Evolutionary conservation across 116 monocot species (phyloP), one percentile per base, ranked within the genome.

Genomic region (Posidonia oceanica): DNA sequence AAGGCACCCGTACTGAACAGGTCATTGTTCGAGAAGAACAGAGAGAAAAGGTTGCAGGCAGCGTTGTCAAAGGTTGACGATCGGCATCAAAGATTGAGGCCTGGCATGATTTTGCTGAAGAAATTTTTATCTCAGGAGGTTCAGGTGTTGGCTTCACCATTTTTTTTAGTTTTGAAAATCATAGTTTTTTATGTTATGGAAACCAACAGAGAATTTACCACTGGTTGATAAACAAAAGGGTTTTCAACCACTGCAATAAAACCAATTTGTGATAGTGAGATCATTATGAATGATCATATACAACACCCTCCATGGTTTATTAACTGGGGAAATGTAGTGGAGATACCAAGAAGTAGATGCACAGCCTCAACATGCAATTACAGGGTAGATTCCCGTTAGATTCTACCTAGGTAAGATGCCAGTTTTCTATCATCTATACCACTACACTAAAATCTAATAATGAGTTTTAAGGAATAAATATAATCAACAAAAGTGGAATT

Each of bases 101-200:
- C 75, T 70, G 88, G 88, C 53, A 85, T 88, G 85, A 54, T 88
- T 48, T 73, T 88, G 16, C 63, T 88, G 36, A 85, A 88, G 63
- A 74, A 69, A 1, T 80, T 72, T 69, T 44, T 85, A 15, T 14
- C 53, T 21, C 72, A 66, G 22, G 2, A 74, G n/a, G 78, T 80
- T 78, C 85, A 88, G 85, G 88, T 79, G 7, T 48, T 48, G 7
- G 42, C 23, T 39, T 13, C 40, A 22, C 29, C 29, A 29, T 29
- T 29, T 44, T 39, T n/a, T 48, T 67, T 4, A 67, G 40, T 11
- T 18, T 15, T 42, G 40, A 14, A 36, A 67, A 3, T 41, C 7
- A 36, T 36, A 5, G 7, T 36, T 36, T 62, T 16, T 62, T 3
- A n/a, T 36, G 13, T 20, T 20, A 4, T 62, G 6, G 36, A 0